A percentile compares a stretch with the other conserved stretches of the same genome.
phyloP scores from a whole-genome alignment of 768 basidiomycete genomes.

The Collybia sp. region DNA sequence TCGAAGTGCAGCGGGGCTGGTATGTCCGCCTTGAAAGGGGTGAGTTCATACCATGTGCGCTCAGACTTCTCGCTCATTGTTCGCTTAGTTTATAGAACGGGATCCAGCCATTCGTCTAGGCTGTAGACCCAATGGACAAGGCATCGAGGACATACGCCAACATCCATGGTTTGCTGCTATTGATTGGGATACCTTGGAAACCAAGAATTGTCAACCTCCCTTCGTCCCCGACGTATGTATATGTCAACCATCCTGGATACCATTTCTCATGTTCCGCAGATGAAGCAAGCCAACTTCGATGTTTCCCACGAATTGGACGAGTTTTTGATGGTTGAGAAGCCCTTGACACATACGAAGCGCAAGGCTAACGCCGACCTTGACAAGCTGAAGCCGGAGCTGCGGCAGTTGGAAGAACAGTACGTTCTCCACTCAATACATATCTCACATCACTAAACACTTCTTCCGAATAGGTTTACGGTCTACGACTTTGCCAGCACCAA shows the following conservation, averaged over 20 bases:
- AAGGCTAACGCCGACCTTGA: constrained; percentile 84
- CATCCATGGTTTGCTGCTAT: constrained; percentile 85
- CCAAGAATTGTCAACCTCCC: constrained; percentile 68
- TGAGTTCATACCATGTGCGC: constrained; percentile 32
- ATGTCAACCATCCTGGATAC: neutral
- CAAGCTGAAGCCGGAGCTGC: constrained; percentile 86
- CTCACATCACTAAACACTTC: constrained; percentile 5
- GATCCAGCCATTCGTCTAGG: constrained; percentile 77
- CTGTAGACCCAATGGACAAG: constrained; percentile 64
- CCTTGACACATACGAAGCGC: constrained; percentile 90
- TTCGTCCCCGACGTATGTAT: constrained; percentile 89
- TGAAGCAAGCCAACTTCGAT: constrained; percentile 97
- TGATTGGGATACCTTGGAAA: constrained; percentile 76
- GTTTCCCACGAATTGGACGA: constrained; percentile 97
- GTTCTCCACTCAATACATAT: constrained; percentile 18
- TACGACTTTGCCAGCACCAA: constrained; percentile 78
- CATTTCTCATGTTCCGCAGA: constrained; percentile 38
- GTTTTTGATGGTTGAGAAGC: constrained; percentile 95
- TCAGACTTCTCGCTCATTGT: constrained; percentile 11
- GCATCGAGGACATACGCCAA: constrained; percentile 69
- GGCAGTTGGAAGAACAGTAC: constrained; percentile 91
- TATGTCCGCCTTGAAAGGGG: constrained; percentile 60
- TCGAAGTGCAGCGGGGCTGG: constrained; percentile 63
- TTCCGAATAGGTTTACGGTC: constrained; percentile 65
- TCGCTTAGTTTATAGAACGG: constrained; percentile 74